phyloP scores from a whole-genome alignment of 2,329 filamentous ascomycete species.

The Didymella lethalis region DNA sequence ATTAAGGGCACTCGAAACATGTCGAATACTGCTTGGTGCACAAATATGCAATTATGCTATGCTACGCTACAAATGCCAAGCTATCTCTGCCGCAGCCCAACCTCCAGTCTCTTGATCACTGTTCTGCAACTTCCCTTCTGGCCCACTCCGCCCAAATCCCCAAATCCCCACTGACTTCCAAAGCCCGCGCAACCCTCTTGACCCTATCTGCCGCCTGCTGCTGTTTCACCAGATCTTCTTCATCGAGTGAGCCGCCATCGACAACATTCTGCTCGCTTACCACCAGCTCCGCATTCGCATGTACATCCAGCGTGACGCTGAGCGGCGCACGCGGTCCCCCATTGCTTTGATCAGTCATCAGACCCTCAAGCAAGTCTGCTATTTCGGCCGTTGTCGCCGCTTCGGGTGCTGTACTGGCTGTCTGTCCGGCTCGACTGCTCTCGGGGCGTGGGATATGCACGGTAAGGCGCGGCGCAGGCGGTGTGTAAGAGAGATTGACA shows the following conservation, averaged over 20 bases:
- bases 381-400: slow-evolving; percentile 20
- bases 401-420: neutral
- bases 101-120: neutral
- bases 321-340: slow-evolving; percentile 51
- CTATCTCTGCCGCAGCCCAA: neutral
- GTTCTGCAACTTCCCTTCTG: slow-evolving; percentile 27
- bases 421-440: too few species aligned
- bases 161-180: slow-evolving; percentile 59
- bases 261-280: slow-evolving; percentile 66
- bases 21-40: too few species aligned
- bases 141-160: slow-evolving; percentile 63
- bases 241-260: slow-evolving; percentile 15
- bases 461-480: slow-evolving; percentile 44
- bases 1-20: too few species aligned
- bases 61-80: neutral
- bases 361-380: slow-evolving; percentile 29
- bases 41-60: neutral
- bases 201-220: slow-evolving; percentile 31
- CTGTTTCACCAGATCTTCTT: slow-evolving; percentile 41
- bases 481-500: slow-evolving; percentile 42
- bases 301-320: slow-evolving; percentile 66
- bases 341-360: slow-evolving; percentile 26
- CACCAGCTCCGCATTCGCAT: slow-evolving; percentile 66
- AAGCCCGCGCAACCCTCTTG: slow-evolving; percentile 53
- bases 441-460: slow-evolving; percentile 43